Conservation (phyloP, 148 eudicot species). For the Diospyros lotus region DNA sequence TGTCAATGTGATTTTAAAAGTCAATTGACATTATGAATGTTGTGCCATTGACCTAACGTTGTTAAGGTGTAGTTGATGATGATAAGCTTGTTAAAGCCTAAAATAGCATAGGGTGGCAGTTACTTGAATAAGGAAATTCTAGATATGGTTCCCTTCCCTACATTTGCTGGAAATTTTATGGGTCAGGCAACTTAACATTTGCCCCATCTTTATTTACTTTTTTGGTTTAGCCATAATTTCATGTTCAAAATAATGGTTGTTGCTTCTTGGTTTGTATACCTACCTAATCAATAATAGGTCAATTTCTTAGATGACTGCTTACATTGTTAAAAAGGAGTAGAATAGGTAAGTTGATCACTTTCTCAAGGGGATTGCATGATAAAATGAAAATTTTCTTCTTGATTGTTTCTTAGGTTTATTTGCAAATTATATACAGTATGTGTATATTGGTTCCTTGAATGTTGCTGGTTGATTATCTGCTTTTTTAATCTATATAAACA, state of each 20-base stretch:
- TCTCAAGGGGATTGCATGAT: neutral
- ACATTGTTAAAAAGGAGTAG: neutral
- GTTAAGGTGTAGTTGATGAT: no score
- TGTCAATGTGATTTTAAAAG: no score
- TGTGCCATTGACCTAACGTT: no score
- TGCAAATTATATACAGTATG: no score
- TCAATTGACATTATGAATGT: no score
- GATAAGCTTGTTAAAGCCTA: neutral
- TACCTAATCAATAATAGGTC: neutral
- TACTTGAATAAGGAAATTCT: neutral
- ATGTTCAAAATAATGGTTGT: neutral
- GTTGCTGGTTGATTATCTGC: no score
- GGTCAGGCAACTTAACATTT: neutral
- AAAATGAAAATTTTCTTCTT: neutral
- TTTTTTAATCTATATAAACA: no score
- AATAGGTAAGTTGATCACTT: neutral
- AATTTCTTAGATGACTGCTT: neutral
- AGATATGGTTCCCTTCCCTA: neutral
- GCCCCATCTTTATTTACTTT: neutral
- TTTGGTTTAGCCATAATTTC: neutral
- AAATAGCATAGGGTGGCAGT: neutral
- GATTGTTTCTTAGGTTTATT: neutral
- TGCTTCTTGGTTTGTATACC: neutral
- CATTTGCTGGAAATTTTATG: neutral
- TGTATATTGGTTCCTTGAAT: no score